Evolutionary conservation across 2,329 filamentous ascomycete species (phyloP), one percentile per base, ranked within the genome.

Genomic region (Orbilia quercus): DNA sequence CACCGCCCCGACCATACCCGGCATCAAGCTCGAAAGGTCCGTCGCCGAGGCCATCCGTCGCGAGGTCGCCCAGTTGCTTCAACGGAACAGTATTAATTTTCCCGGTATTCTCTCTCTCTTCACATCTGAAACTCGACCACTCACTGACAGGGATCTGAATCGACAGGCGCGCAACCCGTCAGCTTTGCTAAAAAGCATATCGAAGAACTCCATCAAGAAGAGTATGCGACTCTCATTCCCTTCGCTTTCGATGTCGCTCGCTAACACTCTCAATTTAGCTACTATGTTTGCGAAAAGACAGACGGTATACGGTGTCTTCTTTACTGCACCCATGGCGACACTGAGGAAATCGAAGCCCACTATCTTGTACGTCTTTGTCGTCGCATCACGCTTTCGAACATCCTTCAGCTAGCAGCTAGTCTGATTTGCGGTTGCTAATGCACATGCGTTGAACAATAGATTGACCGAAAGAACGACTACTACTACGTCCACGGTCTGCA

Each of bases 271-370:
- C 16, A n/a, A 11, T 54, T 2, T 50, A 90, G 88, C 81, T 99
- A 98, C 83, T 99, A 93, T 80, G 90, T 99, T 76, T 97, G 94
- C 84, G 95, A 99, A 82, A 99, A 99, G 83, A 96, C 94, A 0
- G 95, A 99, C 80, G 95, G 95, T 62, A 91, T 98, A 75, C 89
- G 95, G 75, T 97, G 96, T 80, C 86, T 99, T n/a, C 87, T 99
- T 76, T 98, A 96, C 83, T 88, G 95, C 76, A 92, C 91, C 55
- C 81, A 83, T 6, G 89, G 90, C 79, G 83, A 84, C 22, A 85
- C 88, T 44, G 80, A 83, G 4, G 83, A 83, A 60, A 76, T 79
- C 53, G 92, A 96, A 80, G 86, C 89, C 22, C 91, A 95, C 79
- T 97, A 96, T 82, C 85, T 99, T 65, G 74, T 75, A 67, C 23